Percentiles rank a stretch among this genome's conserved stretches.
phyloP scores from a whole-genome alignment of 1,139 yeast genomes.

The Diutina rugosa region DNA sequence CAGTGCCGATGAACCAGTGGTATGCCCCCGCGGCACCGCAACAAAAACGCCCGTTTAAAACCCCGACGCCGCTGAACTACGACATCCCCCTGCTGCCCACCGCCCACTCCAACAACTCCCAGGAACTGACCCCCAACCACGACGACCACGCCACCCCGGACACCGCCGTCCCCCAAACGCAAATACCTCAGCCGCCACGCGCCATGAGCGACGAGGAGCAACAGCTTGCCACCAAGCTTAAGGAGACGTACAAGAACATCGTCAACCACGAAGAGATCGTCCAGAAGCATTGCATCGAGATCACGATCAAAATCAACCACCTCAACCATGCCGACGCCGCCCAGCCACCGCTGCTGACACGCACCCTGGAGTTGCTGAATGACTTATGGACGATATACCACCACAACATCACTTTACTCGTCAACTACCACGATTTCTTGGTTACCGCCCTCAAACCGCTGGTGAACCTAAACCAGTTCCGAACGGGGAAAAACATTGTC shows the following conservation, averaged over 20 bases:
- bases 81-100: conserved; percentile 2
- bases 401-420: conserved; percentile 49
- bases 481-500: conserved; percentile 63
- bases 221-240: conserved; percentile 53
- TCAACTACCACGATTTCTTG: conserved; percentile 58
- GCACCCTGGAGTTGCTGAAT: conserved; percentile 40
- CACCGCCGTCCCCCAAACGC: neutral
- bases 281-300: conserved; percentile 52
- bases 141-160: neutral
- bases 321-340: conserved; percentile 1
- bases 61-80: conserved; percentile 1
- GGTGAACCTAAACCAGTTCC: conserved; percentile 36
- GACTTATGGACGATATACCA: conserved; percentile 64
- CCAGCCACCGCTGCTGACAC: conserved; percentile 5
- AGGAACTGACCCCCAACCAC: neutral
- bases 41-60: neutral
- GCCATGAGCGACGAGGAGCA: conserved; percentile 55
- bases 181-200: conserved; percentile 10
- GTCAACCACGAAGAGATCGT: conserved; percentile 56
- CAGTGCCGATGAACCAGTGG: neutral
- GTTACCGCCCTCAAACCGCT: conserved; percentile 58
- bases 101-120: neutral
- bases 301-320: conserved; percentile 38
- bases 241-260: conserved; percentile 61
- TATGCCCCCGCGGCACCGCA: conserved; percentile 1